Percentiles rank a stretch among this genome's conserved stretches.
These are phyloP conservation scores for Elaphomyces granulatus DNA, from an alignment of 495 filamentous ascomycete species.

Conservation along the genomic window DNA sequence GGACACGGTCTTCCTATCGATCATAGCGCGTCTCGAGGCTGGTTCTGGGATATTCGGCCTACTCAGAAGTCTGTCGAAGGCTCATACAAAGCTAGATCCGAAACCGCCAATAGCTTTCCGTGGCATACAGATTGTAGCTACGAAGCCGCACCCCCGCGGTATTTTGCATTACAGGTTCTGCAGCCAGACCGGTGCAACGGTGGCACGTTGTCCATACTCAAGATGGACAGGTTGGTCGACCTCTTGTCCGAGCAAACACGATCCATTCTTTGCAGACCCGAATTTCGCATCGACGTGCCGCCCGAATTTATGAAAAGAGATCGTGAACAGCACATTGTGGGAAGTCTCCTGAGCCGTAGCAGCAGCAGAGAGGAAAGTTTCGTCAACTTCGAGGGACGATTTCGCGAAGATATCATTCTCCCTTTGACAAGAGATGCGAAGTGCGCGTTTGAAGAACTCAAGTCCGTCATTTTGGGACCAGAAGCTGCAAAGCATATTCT, in stretches of 20 bases:
- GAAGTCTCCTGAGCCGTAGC: conserved; percentile 11
- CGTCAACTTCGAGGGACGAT: conserved; percentile 10
- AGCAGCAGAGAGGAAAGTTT: too few species aligned
- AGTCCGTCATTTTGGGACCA: conserved; percentile 1
- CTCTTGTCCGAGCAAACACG: conserved; percentile 11
- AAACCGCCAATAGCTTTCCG: conserved; percentile 21
- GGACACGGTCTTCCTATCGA: conserved; percentile 19
- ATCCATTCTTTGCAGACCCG: conserved; percentile 8
- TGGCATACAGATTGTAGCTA: conserved; percentile 35
- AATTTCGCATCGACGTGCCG: conserved; percentile 20
- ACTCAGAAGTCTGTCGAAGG: conserved; percentile 4
- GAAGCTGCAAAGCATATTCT: conserved; percentile 2
- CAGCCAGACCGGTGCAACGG: conserved; percentile 23
- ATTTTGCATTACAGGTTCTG: conserved; percentile 28
- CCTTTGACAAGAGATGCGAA: conserved; percentile 10
- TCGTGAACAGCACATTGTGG: conserved; percentile 11
- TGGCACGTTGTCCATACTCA: conserved; percentile 22
- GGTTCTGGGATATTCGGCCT: conserved; percentile 25
- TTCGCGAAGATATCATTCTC: conserved; percentile 19
- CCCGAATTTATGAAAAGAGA: conserved; percentile 19
- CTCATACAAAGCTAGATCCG: conserved; percentile 19
- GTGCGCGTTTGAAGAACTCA: conserved; percentile 17
- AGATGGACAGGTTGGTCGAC: conserved; percentile 9
- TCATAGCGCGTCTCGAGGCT: conserved; percentile 22
- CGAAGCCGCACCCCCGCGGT: conserved; percentile 20